Evolutionary conservation across 2,329 filamentous ascomycete genomes (phyloP).

Genomic region (Aureobasidium musti): DNA sequence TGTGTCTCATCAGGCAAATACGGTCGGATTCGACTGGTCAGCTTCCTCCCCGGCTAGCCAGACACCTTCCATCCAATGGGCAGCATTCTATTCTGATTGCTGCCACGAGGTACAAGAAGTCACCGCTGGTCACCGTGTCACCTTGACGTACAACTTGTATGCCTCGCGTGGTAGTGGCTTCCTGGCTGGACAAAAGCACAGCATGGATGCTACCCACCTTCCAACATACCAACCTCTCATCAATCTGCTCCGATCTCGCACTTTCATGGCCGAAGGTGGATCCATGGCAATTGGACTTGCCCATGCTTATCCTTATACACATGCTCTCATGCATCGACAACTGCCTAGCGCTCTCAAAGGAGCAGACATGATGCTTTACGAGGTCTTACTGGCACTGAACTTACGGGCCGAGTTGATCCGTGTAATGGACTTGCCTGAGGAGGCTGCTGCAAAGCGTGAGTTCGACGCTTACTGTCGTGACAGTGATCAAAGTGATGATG

Average conservation of each 20-base stretch:
- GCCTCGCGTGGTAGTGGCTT: slow-evolving; percentile 43
- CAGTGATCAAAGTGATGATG: neutral
- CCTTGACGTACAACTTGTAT: slow-evolving; percentile 63
- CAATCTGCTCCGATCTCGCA: slow-evolving; percentile 38
- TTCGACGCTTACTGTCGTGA: neutral
- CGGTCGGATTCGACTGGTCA: slow-evolving; percentile 49
- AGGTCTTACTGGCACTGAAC: slow-evolving; percentile 30
- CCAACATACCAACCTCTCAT: slow-evolving; percentile 44
- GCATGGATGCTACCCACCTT: slow-evolving; percentile 41
- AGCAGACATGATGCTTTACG: slow-evolving; percentile 36
- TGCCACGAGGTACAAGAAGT: slow-evolving; percentile 57
- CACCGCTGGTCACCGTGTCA: slow-evolving; percentile 56
- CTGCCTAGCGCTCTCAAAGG: slow-evolving; percentile 36
- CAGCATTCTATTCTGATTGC: slow-evolving; percentile 57
- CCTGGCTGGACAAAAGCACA: slow-evolving; percentile 33
- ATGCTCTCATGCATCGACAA: slow-evolving; percentile 27
- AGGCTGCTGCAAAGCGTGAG: neutral
- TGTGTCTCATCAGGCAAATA: slow-evolving; percentile 47
- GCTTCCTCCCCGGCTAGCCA: slow-evolving; percentile 7
- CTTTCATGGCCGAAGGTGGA: slow-evolving; percentile 42
- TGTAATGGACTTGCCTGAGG: neutral
- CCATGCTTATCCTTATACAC: slow-evolving; percentile 37
- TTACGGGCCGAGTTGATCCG: neutral
- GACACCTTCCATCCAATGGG: slow-evolving; percentile 47
- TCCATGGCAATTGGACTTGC: slow-evolving; percentile 33